Percentiles rank a stretch among this genome's conserved stretches.
These are phyloP conservation scores for Globisporangium spinosum DNA, from an alignment of 352 stramenopile species.

Conservation along the genomic window DNA sequence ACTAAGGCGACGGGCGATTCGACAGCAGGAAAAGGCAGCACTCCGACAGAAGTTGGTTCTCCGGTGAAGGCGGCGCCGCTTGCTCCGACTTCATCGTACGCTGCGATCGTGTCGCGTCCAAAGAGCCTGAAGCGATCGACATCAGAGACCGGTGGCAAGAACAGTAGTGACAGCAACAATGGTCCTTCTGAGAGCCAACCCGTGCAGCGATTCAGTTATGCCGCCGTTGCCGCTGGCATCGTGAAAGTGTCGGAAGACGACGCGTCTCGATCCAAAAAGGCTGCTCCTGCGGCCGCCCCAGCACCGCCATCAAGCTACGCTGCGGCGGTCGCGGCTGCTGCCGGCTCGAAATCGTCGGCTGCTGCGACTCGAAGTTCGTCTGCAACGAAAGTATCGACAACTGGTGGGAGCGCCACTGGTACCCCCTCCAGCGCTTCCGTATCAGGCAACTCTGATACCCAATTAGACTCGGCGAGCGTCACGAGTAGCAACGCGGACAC, in stretches of 20 bases:
- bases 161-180: neutral
- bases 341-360: conserved; percentile 13
- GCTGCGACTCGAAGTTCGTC: neutral
- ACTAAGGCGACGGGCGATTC: neutral
- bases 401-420: neutral
- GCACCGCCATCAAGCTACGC: conserved; percentile 60
- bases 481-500: conserved; percentile 80
- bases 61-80: conserved; percentile 8
- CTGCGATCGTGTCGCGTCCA: conserved; percentile 40
- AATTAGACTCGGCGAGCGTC: conserved; percentile 59
- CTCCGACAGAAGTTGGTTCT: conserved; percentile 8
- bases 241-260: conserved; percentile 32
- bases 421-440: conserved; percentile 1
- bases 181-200: conserved; percentile 6
- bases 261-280: conserved; percentile 3
- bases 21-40: conserved; percentile 10
- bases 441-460: conserved; percentile 7
- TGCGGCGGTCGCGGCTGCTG: conserved; percentile 49
- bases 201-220: conserved; percentile 61
- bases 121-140: conserved; percentile 30
- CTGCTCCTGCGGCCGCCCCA: conserved; percentile 5
- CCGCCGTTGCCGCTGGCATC: conserved; percentile 63
- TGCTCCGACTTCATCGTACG: conserved; percentile 52
- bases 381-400: conserved; percentile 11
- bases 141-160: conserved; percentile 21